A percentile compares a stretch with the other conserved stretches of the same genome.
phyloP scores from a whole-genome alignment of 2,329 filamentous ascomycete genomes.

The Fusarium cicatricum region DNA sequence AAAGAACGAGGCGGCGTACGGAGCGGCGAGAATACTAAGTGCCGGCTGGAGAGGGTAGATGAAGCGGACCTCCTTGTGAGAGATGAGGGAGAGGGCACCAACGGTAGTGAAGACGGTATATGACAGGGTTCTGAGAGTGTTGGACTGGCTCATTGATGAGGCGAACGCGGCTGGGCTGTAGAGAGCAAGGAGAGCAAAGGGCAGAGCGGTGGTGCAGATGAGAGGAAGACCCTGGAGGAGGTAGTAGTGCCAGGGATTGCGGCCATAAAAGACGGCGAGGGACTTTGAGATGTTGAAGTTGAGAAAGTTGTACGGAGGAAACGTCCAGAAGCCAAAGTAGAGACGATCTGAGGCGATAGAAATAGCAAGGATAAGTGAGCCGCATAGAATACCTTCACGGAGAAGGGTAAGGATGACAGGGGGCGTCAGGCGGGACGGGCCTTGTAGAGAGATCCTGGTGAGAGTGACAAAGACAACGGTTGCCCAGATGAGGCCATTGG shows the following conservation, averaged over 20 bases:
- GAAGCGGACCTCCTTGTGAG: slow-evolving; percentile 98
- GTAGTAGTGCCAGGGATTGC: slow-evolving; percentile 93
- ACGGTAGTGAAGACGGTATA: slow-evolving; percentile 68
- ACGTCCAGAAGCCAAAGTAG: slow-evolving; percentile 87
- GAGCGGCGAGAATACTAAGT: slow-evolving; percentile 82
- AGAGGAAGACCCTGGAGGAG: slow-evolving; percentile 88
- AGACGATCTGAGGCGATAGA: slow-evolving; percentile 75
- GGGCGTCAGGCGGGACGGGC: slow-evolving; percentile 52
- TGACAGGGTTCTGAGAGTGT: slow-evolving; percentile 56
- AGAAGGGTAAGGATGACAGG: slow-evolving; percentile 61
- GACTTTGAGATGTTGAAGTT: slow-evolving; percentile 91
- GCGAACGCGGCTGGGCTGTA: slow-evolving; percentile 54
- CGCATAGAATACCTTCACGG: slow-evolving; percentile 71
- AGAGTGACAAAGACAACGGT: slow-evolving; percentile 63
- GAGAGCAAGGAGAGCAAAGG: slow-evolving; percentile 75
- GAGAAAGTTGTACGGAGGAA: slow-evolving; percentile 87
- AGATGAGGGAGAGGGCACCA: slow-evolving; percentile 74
- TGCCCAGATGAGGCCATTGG: slow-evolving; percentile 87
- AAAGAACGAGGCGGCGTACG: slow-evolving; percentile 72
- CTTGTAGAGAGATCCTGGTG: slow-evolving; percentile 48
- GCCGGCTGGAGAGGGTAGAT: slow-evolving; percentile 90
- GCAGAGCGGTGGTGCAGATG: slow-evolving; percentile 82
- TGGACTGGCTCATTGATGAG: slow-evolving; percentile 47
- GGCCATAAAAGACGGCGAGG: slow-evolving; percentile 91
- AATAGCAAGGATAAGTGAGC: slow-evolving; percentile 65